These are phyloP conservation scores for Coemansia asiatica DNA, from an alignment of 192 early-diverging fungal genomes.

Conservation along the genomic window DNA sequence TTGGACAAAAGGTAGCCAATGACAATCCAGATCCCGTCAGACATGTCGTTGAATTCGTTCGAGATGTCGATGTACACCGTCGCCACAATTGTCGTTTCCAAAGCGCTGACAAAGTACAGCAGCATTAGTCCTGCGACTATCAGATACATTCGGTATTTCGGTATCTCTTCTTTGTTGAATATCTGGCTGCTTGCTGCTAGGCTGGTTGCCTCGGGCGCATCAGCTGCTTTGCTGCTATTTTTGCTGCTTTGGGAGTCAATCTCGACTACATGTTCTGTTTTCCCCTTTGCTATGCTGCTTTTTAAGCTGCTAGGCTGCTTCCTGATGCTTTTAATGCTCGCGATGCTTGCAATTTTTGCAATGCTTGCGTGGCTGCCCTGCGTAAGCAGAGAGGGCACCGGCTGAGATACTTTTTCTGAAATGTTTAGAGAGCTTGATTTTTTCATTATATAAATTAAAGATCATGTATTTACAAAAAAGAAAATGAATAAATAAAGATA, in stretches of 20 bases:
- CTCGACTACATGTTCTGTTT: background rate
- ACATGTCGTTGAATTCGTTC: slow-evolving; percentile 58
- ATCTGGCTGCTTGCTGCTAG: slow-evolving; percentile 16
- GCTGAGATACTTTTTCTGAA: background rate
- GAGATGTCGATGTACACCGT: slow-evolving; percentile 72
- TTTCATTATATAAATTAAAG: background rate
- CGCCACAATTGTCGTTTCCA: slow-evolving; percentile 75
- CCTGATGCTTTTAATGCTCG: too few relatives aligned
- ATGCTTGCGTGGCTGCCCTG: slow-evolving; percentile 1
- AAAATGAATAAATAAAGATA: background rate
- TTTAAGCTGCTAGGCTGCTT: background rate
- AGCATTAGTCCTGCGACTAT: slow-evolving; percentile 37
- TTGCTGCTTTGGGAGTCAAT: slow-evolving; percentile 1
- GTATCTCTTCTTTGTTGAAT: slow-evolving; percentile 28
- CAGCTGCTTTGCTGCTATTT: slow-evolving; percentile 1
- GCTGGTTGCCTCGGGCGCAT: slow-evolving; percentile 8
- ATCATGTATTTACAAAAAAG: background rate
- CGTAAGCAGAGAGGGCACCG: background rate
- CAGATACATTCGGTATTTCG: slow-evolving; percentile 9
- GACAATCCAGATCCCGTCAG: slow-evolving; percentile 78
- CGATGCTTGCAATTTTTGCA: too few relatives aligned
- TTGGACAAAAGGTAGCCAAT: slow-evolving; percentile 66
- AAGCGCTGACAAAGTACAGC: slow-evolving; percentile 62
- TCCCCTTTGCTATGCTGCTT: background rate
- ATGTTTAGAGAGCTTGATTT: background rate